A percentile compares a stretch with the other conserved stretches of the same genome.
phyloP scores from a whole-genome alignment of 2,329 filamentous ascomycete genomes.

The Colletotrichum sp. region DNA sequence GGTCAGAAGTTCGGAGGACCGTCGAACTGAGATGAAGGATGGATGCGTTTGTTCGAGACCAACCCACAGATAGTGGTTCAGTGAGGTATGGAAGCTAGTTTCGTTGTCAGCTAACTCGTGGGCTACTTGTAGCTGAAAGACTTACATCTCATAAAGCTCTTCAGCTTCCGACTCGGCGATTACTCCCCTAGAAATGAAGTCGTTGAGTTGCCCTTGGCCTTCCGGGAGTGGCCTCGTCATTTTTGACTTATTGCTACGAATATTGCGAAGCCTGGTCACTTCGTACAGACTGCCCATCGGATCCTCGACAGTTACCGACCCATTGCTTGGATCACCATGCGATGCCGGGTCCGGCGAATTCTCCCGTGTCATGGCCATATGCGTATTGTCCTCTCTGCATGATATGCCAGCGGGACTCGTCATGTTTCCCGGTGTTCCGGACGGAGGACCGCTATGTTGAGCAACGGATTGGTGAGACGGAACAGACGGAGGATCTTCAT shows the following conservation, averaged over 20 bases:
- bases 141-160: constrained; percentile 46
- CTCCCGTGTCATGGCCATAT: not conserved
- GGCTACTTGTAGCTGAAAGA: not conserved
- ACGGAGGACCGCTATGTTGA: not conserved
- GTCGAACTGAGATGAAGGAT: constrained; percentile 54
- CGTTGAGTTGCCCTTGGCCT: constrained; percentile 23
- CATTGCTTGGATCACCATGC: constrained; percentile 25
- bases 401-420: not conserved
- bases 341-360: not conserved
- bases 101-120: not conserved
- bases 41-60: constrained; percentile 55
- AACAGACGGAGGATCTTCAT: rapidly evolving
- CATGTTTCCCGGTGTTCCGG: not conserved
- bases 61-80: constrained; percentile 58
- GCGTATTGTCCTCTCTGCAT: not conserved
- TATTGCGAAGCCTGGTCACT: constrained; percentile 52
- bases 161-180: constrained; percentile 52
- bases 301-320: constrained; percentile 36
- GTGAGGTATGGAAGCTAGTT: constrained; percentile 45
- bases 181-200: constrained; percentile 55
- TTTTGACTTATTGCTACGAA: constrained; percentile 25
- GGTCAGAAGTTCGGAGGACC: constrained; percentile 60
- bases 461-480: rapidly evolving
- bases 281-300: constrained; percentile 61
- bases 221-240: not conserved